A percentile compares a stretch with the other conserved stretches of the same genome.
Conservation (phyloP, 257 asterid genomes). For the Solanum piurae region DNA sequence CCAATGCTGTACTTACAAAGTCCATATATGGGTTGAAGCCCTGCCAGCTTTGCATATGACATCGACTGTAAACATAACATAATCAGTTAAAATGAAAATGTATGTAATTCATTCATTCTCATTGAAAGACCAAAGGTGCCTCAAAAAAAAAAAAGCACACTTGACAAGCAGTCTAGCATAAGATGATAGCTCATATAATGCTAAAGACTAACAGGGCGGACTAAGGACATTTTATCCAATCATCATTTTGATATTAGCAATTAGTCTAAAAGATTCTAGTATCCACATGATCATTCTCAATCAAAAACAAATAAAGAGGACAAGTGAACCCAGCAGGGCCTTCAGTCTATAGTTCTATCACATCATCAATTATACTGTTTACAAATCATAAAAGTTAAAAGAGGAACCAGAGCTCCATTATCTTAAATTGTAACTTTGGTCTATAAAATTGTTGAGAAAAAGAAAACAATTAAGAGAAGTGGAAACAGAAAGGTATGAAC, state of each 20-base stretch:
- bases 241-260: not conserved
- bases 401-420: not conserved
- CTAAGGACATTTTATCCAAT: not conserved
- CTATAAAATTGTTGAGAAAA: not conserved
- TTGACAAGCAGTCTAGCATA: not conserved
- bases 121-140: not conserved
- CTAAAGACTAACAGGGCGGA: not conserved
- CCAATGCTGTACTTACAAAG: slow-evolving; percentile 63
- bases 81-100: not conserved
- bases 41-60: slow-evolving; percentile 99
- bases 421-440: not conserved
- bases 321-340: not conserved
- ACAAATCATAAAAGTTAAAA: not conserved
- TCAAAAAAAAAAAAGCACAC: not conserved
- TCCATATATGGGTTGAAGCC: slow-evolving; percentile 93
- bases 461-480: not conserved
- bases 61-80: slow-evolving; percentile 55
- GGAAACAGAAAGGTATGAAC: not conserved
- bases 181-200: not conserved
- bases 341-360: not conserved
- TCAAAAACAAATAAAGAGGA: not conserved
- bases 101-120: not conserved
- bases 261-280: not conserved
- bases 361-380: not conserved
- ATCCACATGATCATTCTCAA: not conserved